These are phyloP conservation scores for Malus orientalis DNA, from an alignment of 306 rosid species.

Conservation along the genomic window DNA sequence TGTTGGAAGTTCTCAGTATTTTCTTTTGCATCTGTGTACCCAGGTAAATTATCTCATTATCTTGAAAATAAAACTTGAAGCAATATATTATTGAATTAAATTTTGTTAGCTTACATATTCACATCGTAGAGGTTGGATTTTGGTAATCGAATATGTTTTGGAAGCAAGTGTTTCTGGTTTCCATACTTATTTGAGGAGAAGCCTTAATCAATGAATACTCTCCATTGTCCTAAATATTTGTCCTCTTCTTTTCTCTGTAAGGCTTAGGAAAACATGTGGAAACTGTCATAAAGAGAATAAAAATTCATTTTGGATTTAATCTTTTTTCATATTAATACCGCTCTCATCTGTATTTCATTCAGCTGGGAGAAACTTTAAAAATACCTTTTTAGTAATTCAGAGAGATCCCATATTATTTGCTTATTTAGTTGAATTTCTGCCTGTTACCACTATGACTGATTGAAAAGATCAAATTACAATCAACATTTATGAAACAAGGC, in stretches of 20 bases:
- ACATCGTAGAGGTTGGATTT: not conserved
- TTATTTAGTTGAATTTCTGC: not conserved
- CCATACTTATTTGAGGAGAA: not conserved
- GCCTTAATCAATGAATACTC: no score
- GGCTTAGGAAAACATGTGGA: no score
- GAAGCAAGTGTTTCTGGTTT: not conserved
- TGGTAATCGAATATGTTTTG: not conserved
- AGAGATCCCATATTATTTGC: not conserved
- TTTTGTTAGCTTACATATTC: not conserved
- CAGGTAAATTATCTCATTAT: slow-evolving; percentile 41
- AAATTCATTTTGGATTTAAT: no score
- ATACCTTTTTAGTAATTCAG: not conserved
- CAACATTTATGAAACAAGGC: not conserved
- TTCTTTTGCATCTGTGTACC: slow-evolving; percentile 83
- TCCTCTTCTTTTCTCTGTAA: not conserved
- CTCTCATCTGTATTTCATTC: not conserved
- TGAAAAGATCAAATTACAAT: not conserved
- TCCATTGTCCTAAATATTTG: not conserved
- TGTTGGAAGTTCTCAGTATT: slow-evolving; percentile 71
- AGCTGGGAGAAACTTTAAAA: not conserved
- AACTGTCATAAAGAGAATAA: not conserved
- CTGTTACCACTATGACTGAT: not conserved
- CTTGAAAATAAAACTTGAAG: not conserved
- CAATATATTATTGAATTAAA: not conserved
- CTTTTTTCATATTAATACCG: not conserved